Evolutionary conservation across 202 grass and related monocot genomes (phyloP), one percentile per base, ranked within the genome.

Genomic region (Setaria italica): DNA sequence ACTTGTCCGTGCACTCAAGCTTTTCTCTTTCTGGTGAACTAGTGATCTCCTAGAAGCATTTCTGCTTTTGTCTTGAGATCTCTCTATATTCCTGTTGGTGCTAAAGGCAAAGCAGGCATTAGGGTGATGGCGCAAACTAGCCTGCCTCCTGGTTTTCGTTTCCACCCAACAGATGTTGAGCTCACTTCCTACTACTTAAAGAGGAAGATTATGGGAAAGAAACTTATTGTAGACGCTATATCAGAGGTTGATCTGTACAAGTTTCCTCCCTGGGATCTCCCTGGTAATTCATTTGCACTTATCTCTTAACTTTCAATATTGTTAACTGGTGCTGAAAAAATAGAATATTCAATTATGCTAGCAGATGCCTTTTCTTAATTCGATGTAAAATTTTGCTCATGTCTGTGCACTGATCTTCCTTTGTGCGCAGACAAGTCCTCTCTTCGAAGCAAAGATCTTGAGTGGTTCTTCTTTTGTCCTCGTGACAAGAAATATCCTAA

Each of bases 401-500:
- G n/a, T 64, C 19, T 43, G 7, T 83, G 69, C 7, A 10, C 30
- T 39, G 13, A 84, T 68, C 17, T 84, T 59, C 7, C 80, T 57
- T 80, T 46, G 9, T 42, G 11, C 90, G 78, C 87, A 99, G 93
- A 89, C 16, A 91, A 91, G 75, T 96, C 94, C 62, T 84, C 78
- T 45, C 88, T 99, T 37, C 62, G 34, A 46, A 99, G 86, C 87
- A 97, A 88, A 80, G 97, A 99, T 90, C 90, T 87, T 60, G 90
- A 99, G 70, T 99, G 97, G 97, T 99, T 91, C 80, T 99, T 99
- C 80, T 97, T 97, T 89, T 94, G 90, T 39, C 90, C 90, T 43
- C 80, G 83, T 76, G 97, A 94, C 77, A 97, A 91, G 62, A 99
- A 99, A 78, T 99, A 99, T 86, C 88, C 94, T 21, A 99, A 94